These are phyloP conservation scores for Trichoderma atroviride DNA, from an alignment of 2,329 filamentous ascomycete species.

Conservation along the genomic window DNA sequence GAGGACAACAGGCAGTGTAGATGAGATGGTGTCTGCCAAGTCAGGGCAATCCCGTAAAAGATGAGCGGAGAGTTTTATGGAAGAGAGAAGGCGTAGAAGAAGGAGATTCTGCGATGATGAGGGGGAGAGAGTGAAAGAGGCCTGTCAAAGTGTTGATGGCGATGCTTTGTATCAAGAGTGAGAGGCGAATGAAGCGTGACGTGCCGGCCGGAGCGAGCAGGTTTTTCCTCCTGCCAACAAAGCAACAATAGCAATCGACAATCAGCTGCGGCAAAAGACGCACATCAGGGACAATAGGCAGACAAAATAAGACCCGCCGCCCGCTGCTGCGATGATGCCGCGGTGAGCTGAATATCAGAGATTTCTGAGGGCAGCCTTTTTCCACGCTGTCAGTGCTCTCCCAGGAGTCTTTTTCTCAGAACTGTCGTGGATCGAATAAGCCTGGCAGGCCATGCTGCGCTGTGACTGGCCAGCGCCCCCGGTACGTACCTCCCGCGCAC, in stretches of 20 bases:
- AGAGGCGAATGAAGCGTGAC: slow-evolving; percentile 25
- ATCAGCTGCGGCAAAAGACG: slow-evolving; percentile 28
- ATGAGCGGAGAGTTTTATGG: slow-evolving; percentile 3
- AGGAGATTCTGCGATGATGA: neutral
- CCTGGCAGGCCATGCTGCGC: slow-evolving; percentile 33
- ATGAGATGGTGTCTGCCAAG: slow-evolving; percentile 24
- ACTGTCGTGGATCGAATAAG: slow-evolving; percentile 48
- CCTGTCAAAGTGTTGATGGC: slow-evolving; percentile 17
- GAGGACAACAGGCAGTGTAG: slow-evolving; percentile 27
- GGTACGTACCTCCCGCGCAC: slow-evolving; percentile 24
- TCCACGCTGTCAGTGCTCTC: slow-evolving; percentile 31
- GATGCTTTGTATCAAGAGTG: slow-evolving; percentile 24
- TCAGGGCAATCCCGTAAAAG: neutral
- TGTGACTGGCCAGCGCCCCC: slow-evolving; percentile 17
- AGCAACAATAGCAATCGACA: slow-evolving; percentile 27
- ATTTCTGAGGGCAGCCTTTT: slow-evolving; percentile 27
- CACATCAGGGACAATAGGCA: slow-evolving; percentile 23
- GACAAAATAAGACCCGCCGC: slow-evolving; percentile 22
- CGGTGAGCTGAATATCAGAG: slow-evolving; percentile 31
- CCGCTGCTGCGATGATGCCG: slow-evolving; percentile 30
- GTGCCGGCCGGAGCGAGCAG: slow-evolving; percentile 24
- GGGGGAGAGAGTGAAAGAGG: neutral
- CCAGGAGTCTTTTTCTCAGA: slow-evolving; percentile 42
- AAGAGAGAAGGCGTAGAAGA: neutral
- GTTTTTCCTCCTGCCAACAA: slow-evolving; percentile 22